Percentiles rank a stretch among this genome's conserved stretches.
phyloP scores from a whole-genome alignment of 495 filamentous ascomycete species.

The Delitschia confertaspora region DNA sequence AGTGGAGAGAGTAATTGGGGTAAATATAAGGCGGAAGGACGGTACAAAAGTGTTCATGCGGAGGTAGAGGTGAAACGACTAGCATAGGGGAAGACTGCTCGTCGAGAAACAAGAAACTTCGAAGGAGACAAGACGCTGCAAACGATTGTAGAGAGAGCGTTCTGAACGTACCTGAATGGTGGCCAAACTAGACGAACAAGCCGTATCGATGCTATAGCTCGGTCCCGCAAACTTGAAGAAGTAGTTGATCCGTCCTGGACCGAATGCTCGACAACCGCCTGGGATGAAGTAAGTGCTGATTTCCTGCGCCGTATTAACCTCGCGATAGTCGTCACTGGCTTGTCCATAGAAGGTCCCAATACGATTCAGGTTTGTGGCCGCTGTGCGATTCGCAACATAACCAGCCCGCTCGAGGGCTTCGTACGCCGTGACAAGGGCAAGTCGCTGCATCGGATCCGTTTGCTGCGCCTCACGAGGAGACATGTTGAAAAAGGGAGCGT shows the following conservation, averaged over 20 bases:
- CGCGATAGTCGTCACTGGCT: constrained; percentile 36
- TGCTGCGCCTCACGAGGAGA: constrained; percentile 38
- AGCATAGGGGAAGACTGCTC: too few relatives aligned
- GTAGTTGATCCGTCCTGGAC: constrained; percentile 33
- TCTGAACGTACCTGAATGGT: constrained; percentile 32
- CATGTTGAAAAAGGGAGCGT: constrained; percentile 40
- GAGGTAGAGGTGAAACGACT: too few relatives aligned
- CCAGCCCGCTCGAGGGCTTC: constrained; percentile 39
- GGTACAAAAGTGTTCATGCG: too few relatives aligned
- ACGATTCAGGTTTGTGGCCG: constrained; percentile 31
- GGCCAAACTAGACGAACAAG: constrained; percentile 35
- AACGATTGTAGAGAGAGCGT: not conserved
- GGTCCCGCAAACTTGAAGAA: constrained; percentile 29
- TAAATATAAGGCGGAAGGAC: too few relatives aligned
- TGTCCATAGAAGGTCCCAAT: constrained; percentile 36
- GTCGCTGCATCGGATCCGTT: constrained; percentile 35
- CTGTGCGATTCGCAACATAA: constrained; percentile 29
- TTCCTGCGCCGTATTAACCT: constrained; percentile 34
- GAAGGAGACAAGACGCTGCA: not conserved
- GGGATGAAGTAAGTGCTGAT: constrained; percentile 39
- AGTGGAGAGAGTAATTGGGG: too few relatives aligned
- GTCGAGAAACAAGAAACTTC: too few relatives aligned
- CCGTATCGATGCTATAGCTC: constrained; percentile 31
- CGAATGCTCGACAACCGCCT: constrained; percentile 32
- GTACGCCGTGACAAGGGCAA: constrained; percentile 34